Conservation (phyloP, 495 filamentous ascomycete genomes). For the Penicillium ochrochloron region DNA sequence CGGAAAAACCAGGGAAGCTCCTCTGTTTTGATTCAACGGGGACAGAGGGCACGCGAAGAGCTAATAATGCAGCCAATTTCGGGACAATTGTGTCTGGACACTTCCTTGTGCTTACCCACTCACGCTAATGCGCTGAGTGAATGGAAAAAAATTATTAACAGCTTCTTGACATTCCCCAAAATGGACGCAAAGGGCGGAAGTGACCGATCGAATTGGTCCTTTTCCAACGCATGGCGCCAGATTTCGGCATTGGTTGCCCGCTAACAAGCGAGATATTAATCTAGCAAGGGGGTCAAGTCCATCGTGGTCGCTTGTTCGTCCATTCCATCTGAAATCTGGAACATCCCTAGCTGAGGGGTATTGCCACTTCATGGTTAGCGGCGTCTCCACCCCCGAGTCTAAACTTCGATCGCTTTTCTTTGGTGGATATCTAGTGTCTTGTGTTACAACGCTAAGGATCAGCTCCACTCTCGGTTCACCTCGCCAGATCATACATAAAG, state of each 20-base stretch:
- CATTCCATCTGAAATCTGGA: slow-evolving; percentile 4
- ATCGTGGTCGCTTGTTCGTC: background rate
- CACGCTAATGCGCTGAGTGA: background rate
- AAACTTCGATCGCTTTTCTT: slow-evolving; percentile 7
- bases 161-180: background rate
- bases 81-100: background rate
- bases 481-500: slow-evolving; percentile 2
- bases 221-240: background rate
- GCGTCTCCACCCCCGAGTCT: background rate
- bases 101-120: slow-evolving; percentile 2
- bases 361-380: slow-evolving; percentile 6
- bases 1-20: background rate
- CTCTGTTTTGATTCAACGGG: background rate
- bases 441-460: slow-evolving; percentile 10
- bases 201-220: background rate
- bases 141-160: background rate
- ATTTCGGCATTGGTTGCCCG: background rate
- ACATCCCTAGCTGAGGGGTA: background rate
- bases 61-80: slow-evolving; percentile 9
- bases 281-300: background rate
- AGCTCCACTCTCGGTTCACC: slow-evolving; percentile 11
- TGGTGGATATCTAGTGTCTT: slow-evolving; percentile 5
- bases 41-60: background rate
- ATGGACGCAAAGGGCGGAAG: background rate
- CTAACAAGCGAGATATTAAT: background rate